Evolutionary conservation across 2,329 filamentous ascomycete species (phyloP).

Genomic region (Sporothrix mexicana): DNA sequence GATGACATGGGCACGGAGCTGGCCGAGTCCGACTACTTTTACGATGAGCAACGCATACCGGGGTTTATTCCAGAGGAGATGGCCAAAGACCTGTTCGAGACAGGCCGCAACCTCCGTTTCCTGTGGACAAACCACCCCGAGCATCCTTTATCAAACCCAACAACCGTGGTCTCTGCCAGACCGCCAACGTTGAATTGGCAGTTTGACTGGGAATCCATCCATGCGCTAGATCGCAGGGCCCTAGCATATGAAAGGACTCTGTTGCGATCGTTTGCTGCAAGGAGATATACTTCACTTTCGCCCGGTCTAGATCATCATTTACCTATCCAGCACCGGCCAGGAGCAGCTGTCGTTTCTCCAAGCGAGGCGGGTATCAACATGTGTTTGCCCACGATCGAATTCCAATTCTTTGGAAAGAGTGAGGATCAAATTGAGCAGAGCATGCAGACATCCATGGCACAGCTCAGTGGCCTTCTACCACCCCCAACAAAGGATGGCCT

Average conservation of each 20-base stretch:
- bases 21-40: constrained; percentile 64
- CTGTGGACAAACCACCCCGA: constrained; percentile 72
- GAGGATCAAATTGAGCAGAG: constrained; percentile 54
- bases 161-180: constrained; percentile 52
- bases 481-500: constrained; percentile 46
- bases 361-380: constrained; percentile 18
- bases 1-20: constrained; percentile 65
- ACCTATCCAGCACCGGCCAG: background rate
- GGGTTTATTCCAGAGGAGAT: constrained; percentile 74
- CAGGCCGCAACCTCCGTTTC: constrained; percentile 75
- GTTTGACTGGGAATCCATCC: constrained; percentile 73
- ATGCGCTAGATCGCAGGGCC: constrained; percentile 66
- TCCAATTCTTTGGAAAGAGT: constrained; percentile 58
- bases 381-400: constrained; percentile 37
- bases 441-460: constrained; percentile 58
- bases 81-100: constrained; percentile 75
- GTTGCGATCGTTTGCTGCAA: constrained; percentile 42
- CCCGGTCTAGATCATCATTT: background rate
- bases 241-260: constrained; percentile 57
- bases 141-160: constrained; percentile 68
- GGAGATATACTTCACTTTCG: background rate
- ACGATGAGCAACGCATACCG: constrained; percentile 71
- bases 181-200: constrained; percentile 70
- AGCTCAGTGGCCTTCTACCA: constrained; percentile 48
- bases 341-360: no score